Evolutionary conservation across 306 rosid genomes (phyloP), one percentile per base, ranked within the genome.

Genomic region (Citrullus amarus): DNA sequence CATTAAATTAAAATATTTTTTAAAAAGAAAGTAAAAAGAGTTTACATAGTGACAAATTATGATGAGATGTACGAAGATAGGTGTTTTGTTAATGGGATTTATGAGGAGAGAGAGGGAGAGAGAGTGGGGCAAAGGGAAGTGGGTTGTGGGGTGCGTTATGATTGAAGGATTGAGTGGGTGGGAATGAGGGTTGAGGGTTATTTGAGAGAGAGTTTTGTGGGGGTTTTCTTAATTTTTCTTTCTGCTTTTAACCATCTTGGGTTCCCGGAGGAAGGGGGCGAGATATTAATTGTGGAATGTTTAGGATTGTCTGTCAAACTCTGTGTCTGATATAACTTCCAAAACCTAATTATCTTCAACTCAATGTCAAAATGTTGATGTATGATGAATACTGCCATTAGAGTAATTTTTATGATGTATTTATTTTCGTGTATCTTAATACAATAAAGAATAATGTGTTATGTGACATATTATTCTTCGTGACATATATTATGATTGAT

Each of bases 131-230:
- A 63, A 86, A 72, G 77, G 77, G 9, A 73, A 18, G 65, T 48
- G 75, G 68, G 83, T 58, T 79, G 66, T 10, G 67, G 46, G 60
- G 80, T 20, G 88, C 76, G 87, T 80, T 79, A 92, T 92, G 97
- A 94, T 94, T 90, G 93, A 88, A 80, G 54, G 90, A 94, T 92
- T 89, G 93, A 94, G 97, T 94, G 98, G 97, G 96, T 89, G 93
- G 89, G 87, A 90, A 83, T 82, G 90, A 53, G 57, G 14, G 1
- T 11, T 46, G 14, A 46, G 15, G 20, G 15, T 48, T 48, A 43
- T 43, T 43, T 6, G 53, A 48, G 81, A 32, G 71, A 25, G 46
- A 86, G 84, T 36, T 36, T 36, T 36, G 4, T 4, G 38, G 38
- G 38, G 28, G 28, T 36, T 36, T 36, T 36, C 2, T 36, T 36